These are phyloP conservation scores for Aureobasidium lini DNA, from an alignment of 2,329 filamentous ascomycete genomes.

Conservation along the genomic window DNA sequence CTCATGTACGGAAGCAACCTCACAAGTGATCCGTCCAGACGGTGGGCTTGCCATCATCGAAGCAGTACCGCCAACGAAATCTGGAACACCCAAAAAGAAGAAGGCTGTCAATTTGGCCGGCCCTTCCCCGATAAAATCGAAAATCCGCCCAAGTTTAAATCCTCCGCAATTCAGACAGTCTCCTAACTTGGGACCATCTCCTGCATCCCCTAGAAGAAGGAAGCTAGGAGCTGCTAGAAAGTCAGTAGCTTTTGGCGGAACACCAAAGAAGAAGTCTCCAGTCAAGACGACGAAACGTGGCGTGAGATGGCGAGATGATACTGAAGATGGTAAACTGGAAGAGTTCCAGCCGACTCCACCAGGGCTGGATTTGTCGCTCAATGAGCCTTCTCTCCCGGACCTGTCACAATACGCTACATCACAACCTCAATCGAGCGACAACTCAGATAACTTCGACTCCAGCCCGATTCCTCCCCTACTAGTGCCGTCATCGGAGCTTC, in stretches of 20 bases:
- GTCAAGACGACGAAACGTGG: constrained; percentile 55
- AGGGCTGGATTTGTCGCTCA: constrained; percentile 53
- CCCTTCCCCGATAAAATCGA: constrained; percentile 42
- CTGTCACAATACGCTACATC: constrained; percentile 29
- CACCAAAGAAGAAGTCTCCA: constrained; percentile 67
- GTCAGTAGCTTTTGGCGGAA: constrained; percentile 66
- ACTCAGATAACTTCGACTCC: constrained; percentile 33
- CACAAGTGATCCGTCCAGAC: constrained; percentile 86
- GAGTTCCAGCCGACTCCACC: constrained; percentile 90
- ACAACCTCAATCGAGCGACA: constrained; percentile 23
- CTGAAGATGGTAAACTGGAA: constrained; percentile 73
- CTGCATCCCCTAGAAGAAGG: constrained; percentile 72
- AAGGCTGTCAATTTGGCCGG: constrained; percentile 43
- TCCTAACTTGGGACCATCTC: constrained; percentile 36
- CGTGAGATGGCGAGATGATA: constrained; percentile 90
- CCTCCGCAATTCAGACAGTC: constrained; percentile 9
- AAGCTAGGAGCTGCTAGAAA: constrained; percentile 60
- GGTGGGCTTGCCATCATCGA: constrained; percentile 57
- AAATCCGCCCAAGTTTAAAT: constrained; percentile 27
- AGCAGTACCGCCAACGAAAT: constrained; percentile 60
- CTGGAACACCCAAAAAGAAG: constrained; percentile 69
- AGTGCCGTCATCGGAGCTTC: constrained; percentile 52
- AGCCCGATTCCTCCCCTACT: constrained; percentile 52
- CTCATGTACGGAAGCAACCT: constrained; percentile 63
- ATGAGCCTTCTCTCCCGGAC: constrained; percentile 22